Evolutionary conservation across 306 rosid genomes (phyloP), one percentile per base, ranked within the genome.

Genomic region (Medicago lupulina): DNA sequence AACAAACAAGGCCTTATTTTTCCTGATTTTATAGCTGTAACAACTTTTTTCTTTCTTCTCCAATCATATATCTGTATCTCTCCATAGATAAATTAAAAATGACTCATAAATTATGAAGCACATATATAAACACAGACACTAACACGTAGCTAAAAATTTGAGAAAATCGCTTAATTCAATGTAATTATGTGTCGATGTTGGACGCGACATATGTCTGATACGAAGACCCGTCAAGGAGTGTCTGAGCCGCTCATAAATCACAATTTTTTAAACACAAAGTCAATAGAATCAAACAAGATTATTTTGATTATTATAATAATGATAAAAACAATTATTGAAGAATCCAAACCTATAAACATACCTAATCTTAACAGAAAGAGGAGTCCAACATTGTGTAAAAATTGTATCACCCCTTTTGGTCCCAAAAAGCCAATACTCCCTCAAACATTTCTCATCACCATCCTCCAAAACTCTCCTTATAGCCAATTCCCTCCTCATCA

Each of bases 331-430:
- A 23, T 21, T 23, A 58, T 19, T 18, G 54, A 34, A 38, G 3
- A 76, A 67, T 19, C 17, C 0, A 54, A 15, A 53, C 16, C 8
- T 61, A 84, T 89, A 50, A n/a, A 51, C 53, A 9, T 58, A 95
- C 99, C 97, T 90, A 82, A 84, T 84, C 59, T 73, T 57, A 55
- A 13, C 76, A 17, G 86, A 71, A 70, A 83, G 72, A 0, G 97
- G 96, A 7, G 89, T 71, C 99, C 99, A 92, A 19, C 88, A 85
- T 76, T 90, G 97, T 2, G 97, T 90, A 76, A 95, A 95, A 50
- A 92, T 85, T n/a, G 82, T 81, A 64, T 87, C 91, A 23, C 93
- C 93, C 73, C 96, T 86, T 4, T 59, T 77, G 11, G 89, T 82
- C 11, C 72, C 79, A 6, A 90, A 85, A 38, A 95, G 83, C 50